Evolutionary conservation across 2,329 filamentous ascomycete species (phyloP), one percentile per base, ranked within the genome.

Genomic region (Harringtonia aguacate): DNA sequence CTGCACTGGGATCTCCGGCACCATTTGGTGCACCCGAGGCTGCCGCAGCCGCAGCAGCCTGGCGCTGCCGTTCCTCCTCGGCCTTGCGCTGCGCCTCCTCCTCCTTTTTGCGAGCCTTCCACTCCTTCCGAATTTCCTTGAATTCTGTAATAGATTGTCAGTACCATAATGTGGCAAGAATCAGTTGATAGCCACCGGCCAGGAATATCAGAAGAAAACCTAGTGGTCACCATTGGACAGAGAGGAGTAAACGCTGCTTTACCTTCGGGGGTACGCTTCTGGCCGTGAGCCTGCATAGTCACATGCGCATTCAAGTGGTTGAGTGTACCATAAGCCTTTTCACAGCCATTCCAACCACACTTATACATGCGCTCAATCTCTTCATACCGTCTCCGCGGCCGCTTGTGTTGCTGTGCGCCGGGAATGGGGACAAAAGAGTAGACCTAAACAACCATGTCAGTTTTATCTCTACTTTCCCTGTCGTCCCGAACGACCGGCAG

Each of bases 281-380:
- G 73, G 12, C 92, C 92, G 56, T 98, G 92, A 48, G 86, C 92
- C 63, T 98, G 92, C 92, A 97, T 97, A 14, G 92, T 97, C 39
- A 98, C 92, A 59, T 98, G 92, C 33, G 92, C 92, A 59, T 98
- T 98, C 54, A 98, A 64, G 61, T 98, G 92, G 63, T 98, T 98
- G 49, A 98, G 68, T 39, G 92, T 98, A 48, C 92, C 92, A 55
- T 98, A 98, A 3, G 92, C 92, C 68, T 98, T 98, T 65, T 98
- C 92, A 59, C 92, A 98, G 9, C 89, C 89, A 52, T 95, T 90
- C 86, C 88, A 97, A 22, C 90, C 92, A 59, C 92, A 98, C 66
- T 97, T 97, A 72, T 98, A 97, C 92, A 98, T 97, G 59, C 92
- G 82, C 69, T 98, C 92, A 55, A 98, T 98, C 62, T 98, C 92